Base-by-base conservation (phyloP, 2,329 filamentous ascomycete genomes). In the Parastagonospora avenae region DNA sequence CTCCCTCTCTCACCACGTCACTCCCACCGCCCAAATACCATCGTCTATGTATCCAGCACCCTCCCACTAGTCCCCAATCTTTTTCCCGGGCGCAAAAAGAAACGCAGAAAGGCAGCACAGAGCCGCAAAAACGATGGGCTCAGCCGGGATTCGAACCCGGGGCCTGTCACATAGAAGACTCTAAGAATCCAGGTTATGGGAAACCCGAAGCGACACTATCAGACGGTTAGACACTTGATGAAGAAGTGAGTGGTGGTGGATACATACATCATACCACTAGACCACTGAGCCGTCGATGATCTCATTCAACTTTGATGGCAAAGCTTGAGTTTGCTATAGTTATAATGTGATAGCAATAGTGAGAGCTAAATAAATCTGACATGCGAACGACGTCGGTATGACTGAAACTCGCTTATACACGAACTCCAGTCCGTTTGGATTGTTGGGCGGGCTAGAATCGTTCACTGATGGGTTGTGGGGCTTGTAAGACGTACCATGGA, bases 81-180 rank as follows among this genome's bases (percentile, higher is more conserved):
- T 32, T 32, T 32, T 32, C n/a, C n/a, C 30, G n/a, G 9, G 30
- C 30, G 8, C 30, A 32, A 11, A n/a, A 32, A n/a, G n/a, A 32
- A 10, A 12, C 14, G 37, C 19, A 42, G 41, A 42, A 39, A 19
- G 30, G 29, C 10, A 31, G 48, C 43, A 29, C 39, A 30, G 32
- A 42, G 15, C 8, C 35, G 33, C 16, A 52, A 50, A 37, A 46
- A 42, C 32, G 33, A 44, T 30, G 63, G 65, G 65, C 65, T 60
- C 64, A 60, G 59, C 65, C 65, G 65, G 65, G 65, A 68, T 62
- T 71, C 64, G 68, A 71, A 41, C 68, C 68, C 68, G 68, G 68
- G 68, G 66, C 67, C 68, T 71, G 67, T 70, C 65, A 71, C 68
- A 71, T 36, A 48, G 29, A 62, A 57, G 59, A 59, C 55, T 50